A percentile compares a stretch with the other conserved stretches of the same genome.
phyloP scores from a whole-genome alignment of 2,329 filamentous ascomycete species.

The Dothistroma pini region DNA sequence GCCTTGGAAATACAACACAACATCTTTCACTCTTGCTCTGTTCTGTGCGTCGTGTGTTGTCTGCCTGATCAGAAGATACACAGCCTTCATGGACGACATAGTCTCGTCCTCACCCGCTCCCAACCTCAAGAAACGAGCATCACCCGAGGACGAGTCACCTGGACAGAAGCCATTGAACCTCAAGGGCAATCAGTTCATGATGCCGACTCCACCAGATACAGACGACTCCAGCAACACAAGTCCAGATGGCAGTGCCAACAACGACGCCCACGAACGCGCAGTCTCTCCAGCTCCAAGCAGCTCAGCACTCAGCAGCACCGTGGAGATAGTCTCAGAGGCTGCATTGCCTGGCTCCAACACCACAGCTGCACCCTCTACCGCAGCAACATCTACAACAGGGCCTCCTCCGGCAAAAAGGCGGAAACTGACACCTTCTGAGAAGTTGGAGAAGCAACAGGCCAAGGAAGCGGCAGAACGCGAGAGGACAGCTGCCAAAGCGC shows the following conservation, averaged over 20 bases:
- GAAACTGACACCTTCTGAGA: conserved; percentile 43
- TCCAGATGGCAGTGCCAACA: conserved; percentile 19
- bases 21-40: background rate
- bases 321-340: conserved; percentile 22
- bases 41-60: background rate
- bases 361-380: conserved; percentile 5
- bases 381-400: conserved; percentile 12
- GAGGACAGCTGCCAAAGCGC: conserved; percentile 38
- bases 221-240: conserved; percentile 33
- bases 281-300: conserved; percentile 34
- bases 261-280: conserved; percentile 19
- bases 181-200: conserved; percentile 34
- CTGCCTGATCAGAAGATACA: background rate
- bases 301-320: conserved; percentile 33
- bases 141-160: conserved; percentile 25
- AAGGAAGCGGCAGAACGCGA: conserved; percentile 29
- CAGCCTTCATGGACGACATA: conserved; percentile 31
- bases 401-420: conserved; percentile 40
- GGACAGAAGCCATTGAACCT: conserved; percentile 32
- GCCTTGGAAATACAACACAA: background rate
- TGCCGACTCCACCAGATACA: conserved; percentile 34
- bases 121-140: conserved; percentile 27
- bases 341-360: conserved; percentile 9
- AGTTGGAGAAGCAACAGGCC: conserved; percentile 32
- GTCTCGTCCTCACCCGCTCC: conserved; percentile 29